phyloP scores from a whole-genome alignment of 1,284 basidiomycete genomes.

The Caloboletus firmus region DNA sequence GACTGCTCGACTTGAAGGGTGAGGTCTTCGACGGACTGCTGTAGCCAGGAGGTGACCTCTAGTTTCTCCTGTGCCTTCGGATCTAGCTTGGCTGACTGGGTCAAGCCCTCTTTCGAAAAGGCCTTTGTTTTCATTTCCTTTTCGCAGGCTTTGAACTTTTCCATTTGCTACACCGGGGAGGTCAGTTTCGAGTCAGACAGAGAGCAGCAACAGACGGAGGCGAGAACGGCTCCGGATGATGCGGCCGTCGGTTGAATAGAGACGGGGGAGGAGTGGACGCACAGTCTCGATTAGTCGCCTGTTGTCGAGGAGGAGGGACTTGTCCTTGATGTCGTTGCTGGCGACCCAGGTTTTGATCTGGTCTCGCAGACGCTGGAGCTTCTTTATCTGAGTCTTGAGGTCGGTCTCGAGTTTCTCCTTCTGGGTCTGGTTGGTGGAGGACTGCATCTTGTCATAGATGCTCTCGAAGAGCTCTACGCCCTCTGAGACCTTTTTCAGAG shows the following conservation, averaged over 20 bases:
- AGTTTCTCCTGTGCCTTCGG: slow-evolving; percentile 97
- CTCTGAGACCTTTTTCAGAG: slow-evolving; percentile 90
- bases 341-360: slow-evolving; percentile 99
- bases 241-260: background rate
- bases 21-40: slow-evolving; percentile 87
- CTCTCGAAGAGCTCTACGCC: slow-evolving; percentile 94
- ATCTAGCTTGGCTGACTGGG: slow-evolving; percentile 91
- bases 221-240: slow-evolving; percentile 5
- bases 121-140: slow-evolving; percentile 99
- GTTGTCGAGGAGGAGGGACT: slow-evolving; percentile 90
- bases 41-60: slow-evolving; percentile 87
- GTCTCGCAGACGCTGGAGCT: slow-evolving; percentile 95
- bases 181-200: slow-evolving; percentile 10
- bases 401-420: slow-evolving; percentile 96
- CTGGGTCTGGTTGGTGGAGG: slow-evolving; percentile 90
- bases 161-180: slow-evolving; percentile 85
- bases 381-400: slow-evolving; percentile 98
- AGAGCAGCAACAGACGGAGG: slow-evolving; percentile 2
- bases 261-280: slow-evolving; percentile 39
- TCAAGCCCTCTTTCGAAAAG: slow-evolving; percentile 98
- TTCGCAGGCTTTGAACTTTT: slow-evolving; percentile 99
- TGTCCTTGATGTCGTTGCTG: slow-evolving; percentile 99
- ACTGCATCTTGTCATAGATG: slow-evolving; percentile 96
- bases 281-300: slow-evolving; percentile 97
- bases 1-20: slow-evolving; percentile 91